phyloP scores from a whole-genome alignment of 2,329 filamentous ascomycete species.

The Lasiodiplodia sp. region DNA sequence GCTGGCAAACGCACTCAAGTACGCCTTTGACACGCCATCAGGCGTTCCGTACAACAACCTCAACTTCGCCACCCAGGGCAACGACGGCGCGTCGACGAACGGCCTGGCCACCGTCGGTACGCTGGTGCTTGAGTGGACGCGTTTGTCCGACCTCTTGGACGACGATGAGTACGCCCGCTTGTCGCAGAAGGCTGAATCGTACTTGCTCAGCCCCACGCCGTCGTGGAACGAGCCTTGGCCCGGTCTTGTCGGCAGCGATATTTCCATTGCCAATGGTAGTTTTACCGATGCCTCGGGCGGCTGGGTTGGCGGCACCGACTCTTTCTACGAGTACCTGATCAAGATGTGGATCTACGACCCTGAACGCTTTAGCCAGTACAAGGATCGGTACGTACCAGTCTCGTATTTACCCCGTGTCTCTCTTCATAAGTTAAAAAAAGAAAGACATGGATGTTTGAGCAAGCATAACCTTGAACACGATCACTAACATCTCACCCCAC shows the following conservation, averaged over 20 bases:
- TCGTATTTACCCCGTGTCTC: too few species aligned
- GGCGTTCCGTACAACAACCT: conserved; percentile 78
- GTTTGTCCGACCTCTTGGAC: conserved; percentile 76
- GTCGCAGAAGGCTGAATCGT: conserved; percentile 70
- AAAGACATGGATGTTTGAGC: too few species aligned
- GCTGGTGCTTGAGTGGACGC: conserved; percentile 84
- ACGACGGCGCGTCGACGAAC: conserved; percentile 64
- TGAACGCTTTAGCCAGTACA: conserved; percentile 67
- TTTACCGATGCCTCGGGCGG: conserved; percentile 74
- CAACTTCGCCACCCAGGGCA: conserved; percentile 61
- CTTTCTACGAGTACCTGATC: conserved; percentile 88
- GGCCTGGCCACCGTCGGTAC: conserved; percentile 80
- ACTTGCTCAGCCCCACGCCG: conserved; percentile 73
- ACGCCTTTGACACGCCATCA: conserved; percentile 77
- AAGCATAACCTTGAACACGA: too few species aligned
- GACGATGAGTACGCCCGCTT: conserved; percentile 71
- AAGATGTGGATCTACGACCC: conserved; percentile 89
- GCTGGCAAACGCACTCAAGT: conserved; percentile 76
- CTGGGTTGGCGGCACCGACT: conserved; percentile 80
- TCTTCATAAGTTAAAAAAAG: too few species aligned
- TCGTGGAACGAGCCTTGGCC: conserved; percentile 73
- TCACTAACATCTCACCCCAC: not conserved
- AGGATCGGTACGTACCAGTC: conserved; percentile 59
- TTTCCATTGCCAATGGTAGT: conserved; percentile 69
- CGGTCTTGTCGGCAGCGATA: conserved; percentile 73